Evolutionary conservation across 352 stramenopile species (phyloP).

Genomic region (Phytopythium montanum): DNA sequence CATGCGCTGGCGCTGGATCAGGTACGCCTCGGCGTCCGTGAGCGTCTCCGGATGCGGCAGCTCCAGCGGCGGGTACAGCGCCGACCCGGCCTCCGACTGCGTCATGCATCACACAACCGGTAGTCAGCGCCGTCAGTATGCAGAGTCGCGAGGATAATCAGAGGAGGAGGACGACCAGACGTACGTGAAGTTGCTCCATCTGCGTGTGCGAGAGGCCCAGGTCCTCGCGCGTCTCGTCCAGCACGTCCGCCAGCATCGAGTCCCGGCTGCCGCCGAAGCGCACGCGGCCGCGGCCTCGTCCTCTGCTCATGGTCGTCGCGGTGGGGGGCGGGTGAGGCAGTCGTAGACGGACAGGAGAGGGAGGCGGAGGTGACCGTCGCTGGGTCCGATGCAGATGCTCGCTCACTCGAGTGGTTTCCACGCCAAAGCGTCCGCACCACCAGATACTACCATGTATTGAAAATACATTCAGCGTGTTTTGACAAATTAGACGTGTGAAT

Average conservation of each 20-base stretch:
- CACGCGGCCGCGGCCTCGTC: conserved; percentile 57
- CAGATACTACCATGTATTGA: neutral
- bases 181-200: conserved; percentile 65
- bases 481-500: neutral
- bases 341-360: neutral
- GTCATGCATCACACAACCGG: neutral
- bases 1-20: conserved; percentile 67
- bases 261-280: conserved; percentile 72
- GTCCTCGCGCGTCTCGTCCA: conserved; percentile 72
- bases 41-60: conserved; percentile 59
- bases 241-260: conserved; percentile 57
- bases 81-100: conserved; percentile 41
- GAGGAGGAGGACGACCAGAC: conserved; percentile 1
- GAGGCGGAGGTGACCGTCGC: too few species aligned
- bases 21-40: conserved; percentile 50
- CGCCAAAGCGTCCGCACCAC: neutral
- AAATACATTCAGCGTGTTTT: neutral
- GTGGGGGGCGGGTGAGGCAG: neutral
- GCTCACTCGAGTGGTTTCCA: neutral
- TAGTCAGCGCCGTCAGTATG: neutral
- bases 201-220: conserved; percentile 61
- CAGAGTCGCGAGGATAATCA: neutral
- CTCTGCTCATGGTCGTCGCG: conserved; percentile 41
- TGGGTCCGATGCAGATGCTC: neutral
- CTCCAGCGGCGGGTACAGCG: conserved; percentile 59